Base-by-base conservation (phyloP, 2,329 filamentous ascomycete genomes). In the Metarhizium guizhouense region DNA sequence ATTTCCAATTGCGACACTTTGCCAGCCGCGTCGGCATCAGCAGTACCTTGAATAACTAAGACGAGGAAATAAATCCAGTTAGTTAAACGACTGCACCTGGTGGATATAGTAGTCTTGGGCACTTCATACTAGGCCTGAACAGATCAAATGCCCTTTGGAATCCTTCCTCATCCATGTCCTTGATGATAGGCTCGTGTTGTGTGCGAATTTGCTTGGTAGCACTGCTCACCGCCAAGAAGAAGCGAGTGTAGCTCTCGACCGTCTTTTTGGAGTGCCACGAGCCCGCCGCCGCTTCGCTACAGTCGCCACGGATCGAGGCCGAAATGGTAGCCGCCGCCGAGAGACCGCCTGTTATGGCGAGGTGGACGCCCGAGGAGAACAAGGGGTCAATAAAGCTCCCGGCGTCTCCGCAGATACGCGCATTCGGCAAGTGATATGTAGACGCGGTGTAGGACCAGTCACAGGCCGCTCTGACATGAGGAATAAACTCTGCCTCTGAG, bases 371-470 rank as follows among this genome's bases (percentile, higher is more conserved):
- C 0, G 75, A 78, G 0, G 73, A 76, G 63, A 78, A 79, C 56
- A 69, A 72, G 0, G 75, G 75, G 56, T 79, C 76, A 56, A 79
- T 76, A 58, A 79, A 79, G 58, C 70, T 73, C 1, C 74, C 76
- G 0, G 76, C 76, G 56, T 79, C 76, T 2, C 76, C 76, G 5
- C 64, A 68, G 11, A 78, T 67, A 18, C 75, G 74, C 3, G 67
- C 60, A 54, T 71, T 57, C 1, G 70, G 69, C n/a, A 63, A 54
- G 1, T 74, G 70, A 58, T 80, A 80, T 0, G 63, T 56, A 0
- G 70, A 68, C 4, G 77, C 70, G 49, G 65, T 74, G 60, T 79
- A 78, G 1, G 76, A 79, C 64, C 66, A 79, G 62, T 79, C 76
- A 0, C 74, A 74, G 1, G 74, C 76, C 0, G 67, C 63, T 56